Evolutionary conservation across 306 rosid species (phyloP).

Genomic region (Vicia villosa): DNA sequence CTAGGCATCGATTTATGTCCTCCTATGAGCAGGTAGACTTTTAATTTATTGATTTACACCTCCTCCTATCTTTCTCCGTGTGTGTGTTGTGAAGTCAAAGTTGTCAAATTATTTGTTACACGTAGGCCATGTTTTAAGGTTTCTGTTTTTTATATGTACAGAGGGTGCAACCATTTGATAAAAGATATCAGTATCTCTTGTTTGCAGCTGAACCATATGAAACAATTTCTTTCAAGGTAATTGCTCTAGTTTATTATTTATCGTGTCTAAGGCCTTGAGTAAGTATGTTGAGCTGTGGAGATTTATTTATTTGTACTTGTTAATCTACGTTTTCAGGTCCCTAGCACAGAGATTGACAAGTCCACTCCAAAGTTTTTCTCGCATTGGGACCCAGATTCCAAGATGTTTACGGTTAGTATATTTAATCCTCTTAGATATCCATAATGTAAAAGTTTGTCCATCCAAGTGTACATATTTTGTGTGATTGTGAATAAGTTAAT

Average conservation of each 20-base stretch:
- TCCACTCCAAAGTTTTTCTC: conserved; percentile 93
- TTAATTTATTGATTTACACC: conserved; percentile 12
- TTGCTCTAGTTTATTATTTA: neutral
- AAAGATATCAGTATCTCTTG: conserved; percentile 80
- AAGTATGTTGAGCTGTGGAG: neutral
- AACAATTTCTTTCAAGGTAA: conserved; percentile 87
- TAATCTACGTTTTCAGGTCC: conserved; percentile 63
- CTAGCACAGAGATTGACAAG: conserved; percentile 93
- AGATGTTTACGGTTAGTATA: conserved; percentile 89
- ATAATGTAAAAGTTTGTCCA: conserved; percentile 2
- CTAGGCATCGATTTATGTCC: conserved; percentile 96
- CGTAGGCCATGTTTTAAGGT: conserved; percentile 1
- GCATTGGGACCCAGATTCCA: conserved; percentile 97
- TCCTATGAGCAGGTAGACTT: conserved; percentile 84
- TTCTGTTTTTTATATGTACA: conserved; percentile 37
- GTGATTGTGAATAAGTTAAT: conserved; percentile 19
- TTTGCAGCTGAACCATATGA: conserved; percentile 97
- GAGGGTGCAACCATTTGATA: conserved; percentile 85
- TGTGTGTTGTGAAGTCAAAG: neutral
- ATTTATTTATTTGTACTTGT: conserved; percentile 15
- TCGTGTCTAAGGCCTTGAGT: neutral
- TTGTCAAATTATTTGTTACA: conserved; percentile 3
- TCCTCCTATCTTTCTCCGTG: neutral
- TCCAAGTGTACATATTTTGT: conserved; percentile 1
- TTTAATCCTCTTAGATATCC: conserved; percentile 6